Evolutionary conservation across 257 asterid genomes (phyloP).

Genomic region (Solanum medicagineum): DNA sequence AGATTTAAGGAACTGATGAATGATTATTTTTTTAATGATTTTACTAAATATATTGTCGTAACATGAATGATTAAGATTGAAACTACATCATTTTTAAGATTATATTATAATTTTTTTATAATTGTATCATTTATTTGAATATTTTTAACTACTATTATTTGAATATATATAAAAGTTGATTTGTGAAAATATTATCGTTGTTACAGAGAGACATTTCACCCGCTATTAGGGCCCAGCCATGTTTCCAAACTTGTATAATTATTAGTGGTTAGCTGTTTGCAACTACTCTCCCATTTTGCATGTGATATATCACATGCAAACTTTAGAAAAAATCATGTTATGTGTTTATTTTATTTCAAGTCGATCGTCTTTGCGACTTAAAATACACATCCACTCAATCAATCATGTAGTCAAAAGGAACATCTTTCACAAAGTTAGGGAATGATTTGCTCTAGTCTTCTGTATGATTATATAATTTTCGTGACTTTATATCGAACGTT

Average conservation of each 20-base stretch:
- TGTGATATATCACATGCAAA: conserved; percentile 14
- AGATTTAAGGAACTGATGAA: not conserved
- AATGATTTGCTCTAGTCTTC: not conserved
- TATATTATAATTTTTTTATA: not conserved
- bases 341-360: not conserved
- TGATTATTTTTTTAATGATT: too few species aligned
- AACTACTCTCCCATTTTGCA: conserved; percentile 7
- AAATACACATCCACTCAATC: not conserved
- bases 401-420: not conserved
- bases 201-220: not conserved
- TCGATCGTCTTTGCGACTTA: not conserved
- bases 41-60: too few species aligned
- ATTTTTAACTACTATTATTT: too few species aligned
- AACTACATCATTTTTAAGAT: not conserved
- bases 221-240: conserved; percentile 2
- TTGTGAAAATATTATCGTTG: too few species aligned
- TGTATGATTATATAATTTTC: not conserved
- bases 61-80: not conserved
- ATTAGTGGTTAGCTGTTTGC: not conserved
- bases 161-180: too few species aligned
- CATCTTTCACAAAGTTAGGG: not conserved
- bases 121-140: too few species aligned
- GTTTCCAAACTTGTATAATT: not conserved
- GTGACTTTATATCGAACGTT: not conserved
- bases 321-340: not conserved